These are phyloP conservation scores for Shiraia sp. DNA, from an alignment of 2,329 filamentous ascomycete genomes.

Conservation along the genomic window DNA sequence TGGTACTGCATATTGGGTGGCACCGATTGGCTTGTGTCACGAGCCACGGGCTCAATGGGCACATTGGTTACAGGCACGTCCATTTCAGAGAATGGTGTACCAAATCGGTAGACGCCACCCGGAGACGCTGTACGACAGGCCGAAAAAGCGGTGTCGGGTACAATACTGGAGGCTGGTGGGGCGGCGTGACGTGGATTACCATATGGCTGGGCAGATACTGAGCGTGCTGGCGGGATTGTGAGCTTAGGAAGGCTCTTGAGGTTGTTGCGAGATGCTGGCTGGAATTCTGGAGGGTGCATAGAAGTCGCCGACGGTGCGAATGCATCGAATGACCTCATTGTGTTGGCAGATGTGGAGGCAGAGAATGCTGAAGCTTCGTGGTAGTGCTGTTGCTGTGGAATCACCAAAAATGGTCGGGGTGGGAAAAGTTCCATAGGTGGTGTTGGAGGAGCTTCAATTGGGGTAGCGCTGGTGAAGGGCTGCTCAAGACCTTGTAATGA, in stretches of 20 bases:
- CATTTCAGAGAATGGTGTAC: slow-evolving; percentile 88
- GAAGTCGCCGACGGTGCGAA: slow-evolving; percentile 33
- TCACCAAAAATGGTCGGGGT: slow-evolving; percentile 34
- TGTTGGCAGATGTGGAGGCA: slow-evolving; percentile 40
- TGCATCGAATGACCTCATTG: slow-evolving; percentile 35
- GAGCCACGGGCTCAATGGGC: slow-evolving; percentile 70
- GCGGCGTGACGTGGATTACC: slow-evolving; percentile 29
- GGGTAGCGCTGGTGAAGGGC: slow-evolving; percentile 67
- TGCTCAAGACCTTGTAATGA: slow-evolving; percentile 75
- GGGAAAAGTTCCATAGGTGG: slow-evolving; percentile 48
- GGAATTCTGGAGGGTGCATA: slow-evolving; percentile 44
- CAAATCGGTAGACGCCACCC: slow-evolving; percentile 71
- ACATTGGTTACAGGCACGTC: slow-evolving; percentile 82
- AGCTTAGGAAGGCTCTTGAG: slow-evolving; percentile 61
- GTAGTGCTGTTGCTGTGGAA: slow-evolving; percentile 33
- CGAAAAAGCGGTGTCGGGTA: slow-evolving; percentile 48
- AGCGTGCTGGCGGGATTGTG: slow-evolving; percentile 55
- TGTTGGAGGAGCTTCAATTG: slow-evolving; percentile 55
- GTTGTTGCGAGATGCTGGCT: slow-evolving; percentile 54
- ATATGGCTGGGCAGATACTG: slow-evolving; percentile 39
- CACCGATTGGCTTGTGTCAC: slow-evolving; percentile 85
- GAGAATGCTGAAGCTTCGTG: slow-evolving; percentile 39
- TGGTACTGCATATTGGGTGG: slow-evolving; percentile 89
- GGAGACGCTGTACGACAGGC: slow-evolving; percentile 58
- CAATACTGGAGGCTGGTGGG: slow-evolving; percentile 29